Conservation (phyloP, 257 asterid genomes). For the Petunia secreta region DNA sequence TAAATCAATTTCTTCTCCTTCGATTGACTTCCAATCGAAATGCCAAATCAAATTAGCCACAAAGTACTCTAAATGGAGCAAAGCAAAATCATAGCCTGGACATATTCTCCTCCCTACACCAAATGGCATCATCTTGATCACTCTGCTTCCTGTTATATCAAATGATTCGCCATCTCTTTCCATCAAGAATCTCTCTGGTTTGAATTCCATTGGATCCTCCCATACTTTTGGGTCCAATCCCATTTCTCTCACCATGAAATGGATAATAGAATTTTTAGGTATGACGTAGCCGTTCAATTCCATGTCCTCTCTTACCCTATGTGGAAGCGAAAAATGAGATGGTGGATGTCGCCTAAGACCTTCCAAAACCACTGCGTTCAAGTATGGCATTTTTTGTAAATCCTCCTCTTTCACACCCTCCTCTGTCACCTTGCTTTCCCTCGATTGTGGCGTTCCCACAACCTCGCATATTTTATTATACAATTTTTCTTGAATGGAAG, state of each 20-base stretch:
- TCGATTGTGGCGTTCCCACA: background rate
- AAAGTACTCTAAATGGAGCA: constrained; percentile 33
- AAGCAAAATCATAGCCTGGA: constrained; percentile 17
- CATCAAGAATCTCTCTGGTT: constrained; percentile 32
- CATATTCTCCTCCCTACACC: no score
- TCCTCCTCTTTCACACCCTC: constrained; percentile 29
- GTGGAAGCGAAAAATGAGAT: constrained; percentile 32
- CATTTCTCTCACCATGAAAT: constrained; percentile 34
- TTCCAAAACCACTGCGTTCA: constrained; percentile 37
- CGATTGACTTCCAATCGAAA: constrained; percentile 26
- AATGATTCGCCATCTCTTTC: background rate
- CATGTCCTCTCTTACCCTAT: constrained; percentile 32
- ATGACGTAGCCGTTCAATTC: constrained; percentile 26
- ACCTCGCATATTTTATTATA: constrained; percentile 29
- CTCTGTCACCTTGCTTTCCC: constrained; percentile 16
- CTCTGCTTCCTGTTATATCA: constrained; percentile 27
- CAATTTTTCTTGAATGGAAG: constrained; percentile 28
- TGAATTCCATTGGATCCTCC: constrained; percentile 39
- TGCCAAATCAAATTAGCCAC: constrained; percentile 38
- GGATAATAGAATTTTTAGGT: constrained; percentile 28
- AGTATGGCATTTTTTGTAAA: constrained; percentile 29
- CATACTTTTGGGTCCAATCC: constrained; percentile 38
- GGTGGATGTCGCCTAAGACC: constrained; percentile 38
- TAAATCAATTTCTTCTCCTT: constrained; percentile 30
- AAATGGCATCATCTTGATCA: no score